Evolutionary conservation across 2,329 filamentous ascomycete genomes (phyloP), one percentile per base, ranked within the genome.

Genomic region (Fusarium kyushuense): DNA sequence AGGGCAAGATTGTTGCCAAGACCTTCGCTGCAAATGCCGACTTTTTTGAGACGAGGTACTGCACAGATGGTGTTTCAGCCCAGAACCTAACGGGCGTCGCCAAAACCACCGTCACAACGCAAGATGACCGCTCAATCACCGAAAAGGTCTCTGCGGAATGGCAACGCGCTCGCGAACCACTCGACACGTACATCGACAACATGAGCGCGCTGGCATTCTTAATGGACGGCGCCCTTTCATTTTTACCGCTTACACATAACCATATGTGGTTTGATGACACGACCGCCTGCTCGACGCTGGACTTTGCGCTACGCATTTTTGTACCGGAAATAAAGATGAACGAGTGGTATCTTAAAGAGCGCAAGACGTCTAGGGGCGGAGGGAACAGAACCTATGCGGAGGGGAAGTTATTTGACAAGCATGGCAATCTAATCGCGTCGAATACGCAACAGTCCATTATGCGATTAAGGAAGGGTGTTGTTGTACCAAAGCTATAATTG

Each of bases 231-330:
- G 81, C 74, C 0, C 65, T 85, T 5, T 73, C 81, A 0, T 84
- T 85, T 36, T 33, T 81, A 2, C 82, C 83, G 0, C 64, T 86
- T 49, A 75, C 73, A 2, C 82, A 83, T 52, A 78, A 74, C 51
- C 76, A 82, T 12, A 69, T 78, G 74, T 82, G 77, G 67, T 76
- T 85, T 36, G 78, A 81, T 3, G 82, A 86, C 36, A 76, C 76
- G 0, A 77, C 67, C 9, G 82, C 83, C 3, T 83, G 80, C 52
- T 81, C 80, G 3, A 81, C 78, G 12, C 68, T 86, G n/a, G 84
- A 86, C 65, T 86, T 86, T 71, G 79, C 84, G 5, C 58, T 86
- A 57, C 75, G 84, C 1, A 65, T 84, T 9, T 82, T 84, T 60
- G 73, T 71, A 2, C 77, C 75, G 1, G 76, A 78, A 0, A 56